Conservation (phyloP, 83 land plant species). For the Larix sibirica region DNA sequence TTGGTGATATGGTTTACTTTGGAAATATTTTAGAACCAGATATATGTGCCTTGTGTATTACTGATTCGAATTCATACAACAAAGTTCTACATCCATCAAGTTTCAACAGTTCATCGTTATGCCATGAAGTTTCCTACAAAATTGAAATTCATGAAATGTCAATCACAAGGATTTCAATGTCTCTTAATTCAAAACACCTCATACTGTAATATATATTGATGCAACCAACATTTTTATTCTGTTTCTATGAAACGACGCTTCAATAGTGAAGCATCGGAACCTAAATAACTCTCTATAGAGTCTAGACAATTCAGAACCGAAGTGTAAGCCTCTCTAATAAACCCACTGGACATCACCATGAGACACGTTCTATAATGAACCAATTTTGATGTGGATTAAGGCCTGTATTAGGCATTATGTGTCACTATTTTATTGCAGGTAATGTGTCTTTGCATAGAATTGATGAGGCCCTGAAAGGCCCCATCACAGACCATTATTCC, state of each 20-base stretch:
- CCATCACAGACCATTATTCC: no score
- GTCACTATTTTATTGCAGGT: not conserved
- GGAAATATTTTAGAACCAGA: not conserved
- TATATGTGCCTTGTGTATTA: no score
- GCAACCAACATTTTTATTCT: not conserved
- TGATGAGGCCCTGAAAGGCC: not conserved
- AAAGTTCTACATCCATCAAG: no score
- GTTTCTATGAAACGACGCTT: not conserved
- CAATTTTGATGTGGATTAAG: not conserved
- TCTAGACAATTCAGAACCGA: not conserved
- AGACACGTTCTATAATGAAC: not conserved
- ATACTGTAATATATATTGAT: no score
- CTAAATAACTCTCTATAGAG: no score
- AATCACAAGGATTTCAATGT: not conserved
- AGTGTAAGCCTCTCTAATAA: not conserved
- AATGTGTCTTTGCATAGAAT: not conserved
- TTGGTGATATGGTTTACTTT: not conserved
- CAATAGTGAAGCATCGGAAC: not conserved
- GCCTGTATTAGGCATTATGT: not conserved
- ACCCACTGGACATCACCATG: not conserved
- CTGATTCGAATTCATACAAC: no score
- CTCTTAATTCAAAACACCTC: not conserved
- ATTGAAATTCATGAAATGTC: no score
- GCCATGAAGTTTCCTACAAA: not conserved
- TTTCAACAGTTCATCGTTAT: not conserved